Conservation (phyloP, 2,329 filamentous ascomycete genomes). For the Claviceps cyperi region DNA sequence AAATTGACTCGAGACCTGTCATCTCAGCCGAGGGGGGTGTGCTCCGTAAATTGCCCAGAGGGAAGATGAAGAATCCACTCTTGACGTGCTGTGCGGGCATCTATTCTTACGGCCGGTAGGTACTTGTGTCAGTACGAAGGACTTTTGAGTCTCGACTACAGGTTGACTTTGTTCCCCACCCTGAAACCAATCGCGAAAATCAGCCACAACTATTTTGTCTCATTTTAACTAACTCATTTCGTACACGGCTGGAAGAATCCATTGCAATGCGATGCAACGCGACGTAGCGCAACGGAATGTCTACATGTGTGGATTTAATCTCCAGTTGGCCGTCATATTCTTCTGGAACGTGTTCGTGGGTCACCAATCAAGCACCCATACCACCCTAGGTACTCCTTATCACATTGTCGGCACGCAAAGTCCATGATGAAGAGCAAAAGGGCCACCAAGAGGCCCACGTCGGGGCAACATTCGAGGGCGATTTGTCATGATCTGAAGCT, state of each 20-base stretch:
- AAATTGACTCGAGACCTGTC: background rate
- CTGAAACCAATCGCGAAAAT: background rate
- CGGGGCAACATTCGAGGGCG: background rate
- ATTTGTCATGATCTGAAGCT: no score
- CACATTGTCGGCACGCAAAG: background rate
- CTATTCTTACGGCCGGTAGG: background rate
- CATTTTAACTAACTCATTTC: background rate
- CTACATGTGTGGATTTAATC: background rate
- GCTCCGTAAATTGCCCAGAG: conserved; percentile 1
- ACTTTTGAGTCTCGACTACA: no score
- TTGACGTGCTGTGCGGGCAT: background rate
- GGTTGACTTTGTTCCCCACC: no score
- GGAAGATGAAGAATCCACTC: background rate
- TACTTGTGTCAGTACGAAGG: no score
- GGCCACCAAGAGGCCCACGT: background rate
- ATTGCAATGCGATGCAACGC: background rate
- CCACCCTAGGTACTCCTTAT: background rate
- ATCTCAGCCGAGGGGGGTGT: background rate
- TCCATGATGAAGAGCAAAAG: background rate
- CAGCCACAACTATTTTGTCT: background rate
- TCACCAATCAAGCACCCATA: no score
- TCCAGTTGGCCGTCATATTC: background rate
- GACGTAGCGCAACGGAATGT: no score
- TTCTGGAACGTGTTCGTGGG: background rate
- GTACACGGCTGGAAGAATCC: background rate